A percentile compares a stretch with the other conserved stretches of the same genome.
These are phyloP conservation scores for Rubia occidens DNA, from an alignment of 305 asterid genomes.

Conservation along the genomic window DNA sequence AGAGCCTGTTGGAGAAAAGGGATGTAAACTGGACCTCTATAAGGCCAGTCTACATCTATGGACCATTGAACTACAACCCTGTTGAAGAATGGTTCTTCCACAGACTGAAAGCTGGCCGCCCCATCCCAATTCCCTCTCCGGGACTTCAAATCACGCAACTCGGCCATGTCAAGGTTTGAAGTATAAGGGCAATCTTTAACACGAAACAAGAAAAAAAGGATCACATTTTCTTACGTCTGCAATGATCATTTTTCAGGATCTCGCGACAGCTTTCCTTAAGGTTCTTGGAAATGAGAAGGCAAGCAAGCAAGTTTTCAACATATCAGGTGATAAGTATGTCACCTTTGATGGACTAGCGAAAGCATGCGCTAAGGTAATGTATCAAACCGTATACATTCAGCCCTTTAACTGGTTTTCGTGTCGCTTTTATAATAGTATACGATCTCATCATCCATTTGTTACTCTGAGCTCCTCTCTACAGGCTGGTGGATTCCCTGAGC, in stretches of 20 bases:
- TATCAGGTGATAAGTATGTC: conserved; percentile 85
- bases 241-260: conserved; percentile 43
- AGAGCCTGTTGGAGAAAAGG: conserved; percentile 57
- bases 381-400: background rate
- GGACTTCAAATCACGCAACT: conserved; percentile 92
- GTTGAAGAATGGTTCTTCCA: conserved; percentile 99
- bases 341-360: conserved; percentile 92
- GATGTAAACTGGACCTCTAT: conserved; percentile 84
- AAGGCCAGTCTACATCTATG: conserved; percentile 93
- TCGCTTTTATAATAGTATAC: background rate
- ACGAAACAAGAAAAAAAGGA: background rate
- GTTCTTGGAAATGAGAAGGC: conserved; percentile 94
- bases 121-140: conserved; percentile 82
- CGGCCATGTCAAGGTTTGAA: conserved; percentile 86
- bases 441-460: background rate
- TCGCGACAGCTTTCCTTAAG: conserved; percentile 66
- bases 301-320: conserved; percentile 79
- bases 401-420: background rate
- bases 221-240: background rate
- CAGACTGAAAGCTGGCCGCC: conserved; percentile 91
- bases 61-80: conserved; percentile 94
- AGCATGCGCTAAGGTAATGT: conserved; percentile 85
- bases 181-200: background rate
- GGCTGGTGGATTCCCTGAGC: conserved; percentile 94
- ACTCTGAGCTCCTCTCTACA: conserved; percentile 18